Evolutionary conservation across 768 basidiomycete species (phyloP).

Genomic region (Lentinula sp.): DNA sequence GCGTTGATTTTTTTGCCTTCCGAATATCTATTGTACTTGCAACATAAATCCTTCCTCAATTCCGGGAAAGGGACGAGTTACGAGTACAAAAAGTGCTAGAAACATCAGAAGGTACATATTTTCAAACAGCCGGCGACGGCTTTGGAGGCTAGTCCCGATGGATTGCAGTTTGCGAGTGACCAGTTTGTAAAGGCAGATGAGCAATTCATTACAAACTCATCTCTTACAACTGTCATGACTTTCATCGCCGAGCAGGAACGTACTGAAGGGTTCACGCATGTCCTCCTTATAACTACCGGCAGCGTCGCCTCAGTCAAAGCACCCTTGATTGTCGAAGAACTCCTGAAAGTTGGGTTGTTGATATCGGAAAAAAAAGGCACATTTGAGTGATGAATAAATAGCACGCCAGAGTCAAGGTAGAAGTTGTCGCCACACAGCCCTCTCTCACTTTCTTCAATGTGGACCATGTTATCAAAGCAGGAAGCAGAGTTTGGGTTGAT

Average conservation of each 20-base stretch:
- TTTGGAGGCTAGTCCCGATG: not conserved
- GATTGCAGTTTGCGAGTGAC: not conserved
- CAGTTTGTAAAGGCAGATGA: not conserved
- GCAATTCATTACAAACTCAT: not conserved
- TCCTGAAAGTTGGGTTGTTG: slow-evolving; percentile 53
- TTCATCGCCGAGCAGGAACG: slow-evolving; percentile 40
- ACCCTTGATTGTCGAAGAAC: slow-evolving; percentile 78
- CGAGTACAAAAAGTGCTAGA: not conserved
- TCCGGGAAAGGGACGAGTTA: not conserved
- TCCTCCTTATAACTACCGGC: slow-evolving; percentile 86
- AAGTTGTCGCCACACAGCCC: slow-evolving; percentile 77
- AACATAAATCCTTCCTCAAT: no score
- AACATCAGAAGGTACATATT: no score
- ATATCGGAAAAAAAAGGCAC: not conserved
- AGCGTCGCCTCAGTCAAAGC: slow-evolving; percentile 94
- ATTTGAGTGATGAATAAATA: slow-evolving; percentile 21
- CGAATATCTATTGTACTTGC: not conserved
- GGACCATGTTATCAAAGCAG: slow-evolving; percentile 39
- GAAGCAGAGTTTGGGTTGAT: slow-evolving; percentile 79
- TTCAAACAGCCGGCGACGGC: not conserved
- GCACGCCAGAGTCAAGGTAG: slow-evolving; percentile 70
- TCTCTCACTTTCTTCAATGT: slow-evolving; percentile 74
- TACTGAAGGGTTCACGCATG: slow-evolving; percentile 43
- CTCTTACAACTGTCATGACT: not conserved
- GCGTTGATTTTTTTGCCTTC: not conserved